These are phyloP conservation scores for Aspergillus sojae DNA, from an alignment of 2,329 filamentous ascomycete species.

Conservation along the genomic window DNA sequence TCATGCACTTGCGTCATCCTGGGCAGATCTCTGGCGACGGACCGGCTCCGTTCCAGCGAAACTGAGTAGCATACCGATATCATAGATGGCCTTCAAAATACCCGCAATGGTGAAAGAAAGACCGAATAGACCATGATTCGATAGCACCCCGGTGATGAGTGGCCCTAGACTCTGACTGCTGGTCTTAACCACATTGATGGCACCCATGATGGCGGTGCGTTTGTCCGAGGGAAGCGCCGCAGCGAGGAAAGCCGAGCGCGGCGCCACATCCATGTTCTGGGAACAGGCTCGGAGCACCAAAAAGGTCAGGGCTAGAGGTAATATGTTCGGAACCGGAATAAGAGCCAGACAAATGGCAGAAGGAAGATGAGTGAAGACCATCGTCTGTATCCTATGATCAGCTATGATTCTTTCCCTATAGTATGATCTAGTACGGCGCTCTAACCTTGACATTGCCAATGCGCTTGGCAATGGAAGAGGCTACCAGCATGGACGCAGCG, in stretches of 20 bases:
- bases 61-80: constrained; percentile 58
- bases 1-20: not conserved
- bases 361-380: constrained; percentile 75
- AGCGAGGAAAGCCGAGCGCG: constrained; percentile 69
- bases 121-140: constrained; percentile 60
- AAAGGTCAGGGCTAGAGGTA: constrained; percentile 60
- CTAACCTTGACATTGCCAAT: constrained; percentile 54
- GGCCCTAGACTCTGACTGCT: constrained; percentile 64
- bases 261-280: constrained; percentile 71
- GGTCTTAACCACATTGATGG: constrained; percentile 71
- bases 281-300: constrained; percentile 64
- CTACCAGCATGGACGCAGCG: constrained; percentile 51
- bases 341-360: constrained; percentile 67
- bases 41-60: constrained; percentile 42
- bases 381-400: constrained; percentile 55
- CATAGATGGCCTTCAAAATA: constrained; percentile 62
- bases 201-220: constrained; percentile 71
- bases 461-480: constrained; percentile 67
- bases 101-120: constrained; percentile 67
- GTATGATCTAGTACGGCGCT: not conserved
- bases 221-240: constrained; percentile 66
- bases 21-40: not conserved
- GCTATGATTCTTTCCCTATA: not conserved
- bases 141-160: constrained; percentile 65
- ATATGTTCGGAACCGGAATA: constrained; percentile 59